Evolutionary conservation across 805 yeast genomes (phyloP), one percentile per base, ranked within the genome.

Genomic region (Candida verbasci): DNA sequence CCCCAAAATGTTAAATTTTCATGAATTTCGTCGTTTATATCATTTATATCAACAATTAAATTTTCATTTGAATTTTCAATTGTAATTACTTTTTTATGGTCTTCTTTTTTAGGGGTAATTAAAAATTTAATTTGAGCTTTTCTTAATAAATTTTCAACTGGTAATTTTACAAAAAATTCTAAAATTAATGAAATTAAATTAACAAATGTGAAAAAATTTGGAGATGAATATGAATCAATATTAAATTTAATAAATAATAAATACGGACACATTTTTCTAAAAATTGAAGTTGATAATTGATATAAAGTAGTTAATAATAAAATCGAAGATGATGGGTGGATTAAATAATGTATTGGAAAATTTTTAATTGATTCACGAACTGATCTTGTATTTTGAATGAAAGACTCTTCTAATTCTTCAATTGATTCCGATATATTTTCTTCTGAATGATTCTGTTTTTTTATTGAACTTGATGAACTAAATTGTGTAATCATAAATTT

Each of bases 121-220:
- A 87, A 66, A 50, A 76, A 79, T 38, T 77, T 66, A 8, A 87
- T 76, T 55, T 91, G 97, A 11, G 91, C 88, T 45, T 96, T 78
- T 42, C 94, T 70, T 41, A 86, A 71, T 28, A 91, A 57, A 10
- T 95, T 88, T 52, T 91, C 98, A 35, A 88, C 72, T 3, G 98
- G 98, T 43, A 93, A 66, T 53, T 80, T 81, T 38, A 88, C 69
- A 42, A 82, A 76, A 26, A 91, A 68, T 46, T 87, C 95, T 31
- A 77, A 39, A 15, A 82, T 60, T 35, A 83, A 76, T n/a, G 85
- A 68, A 1, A 72, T 40, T 39, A 91, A 67, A 35, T 78, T 76
- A 21, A 76, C 66, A 6, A 80, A 43, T 18, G 80, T 78, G 59
- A 74, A 84, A 17, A 76, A 48, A 14, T 67, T 63, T 3, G 91